Base-by-base conservation (phyloP, 176 grass and related monocot genomes). In the Paspalum notatum region DNA sequence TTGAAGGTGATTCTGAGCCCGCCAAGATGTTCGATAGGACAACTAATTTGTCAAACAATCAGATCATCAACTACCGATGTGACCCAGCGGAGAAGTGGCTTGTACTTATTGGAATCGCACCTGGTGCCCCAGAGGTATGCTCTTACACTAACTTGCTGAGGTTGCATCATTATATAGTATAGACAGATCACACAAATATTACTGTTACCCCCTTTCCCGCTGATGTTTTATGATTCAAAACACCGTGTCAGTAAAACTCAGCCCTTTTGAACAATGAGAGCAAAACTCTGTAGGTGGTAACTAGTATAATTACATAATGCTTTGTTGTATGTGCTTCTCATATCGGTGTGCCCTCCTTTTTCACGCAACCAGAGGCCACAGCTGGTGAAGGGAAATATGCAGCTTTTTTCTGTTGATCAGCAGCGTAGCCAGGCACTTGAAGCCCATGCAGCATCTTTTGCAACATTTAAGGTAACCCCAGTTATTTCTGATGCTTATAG, bases 351-450 rank as follows among this genome's bases (percentile, higher is more conserved):
- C 5, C 25, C 43, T 88, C 32, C 25, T 79, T 54, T 46, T 85
- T 85, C 50, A 70, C 21, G 62, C 27, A 82, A 79, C 43, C 70
- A 98, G 92, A 94, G 90, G 62, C 95, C 92, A 6, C 95, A 98
- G 74, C 80, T 98, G 75, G 95, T 95, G 81, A 95, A 98, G 77
- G 95, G 95, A 79, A 98, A 91, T 74, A 95, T 98, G 92, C 92
- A 98, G 66, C 90, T 98, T 68, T 98, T 98, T 85, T 98, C 92
- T 72, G 90, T 98, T 45, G 95, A 98, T 50, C 92, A 98, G 57
- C 92, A 98, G 80, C 92, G 90, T 85, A 98, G 95, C 72, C 95
- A 98, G 78, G 92, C 92, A 55, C 90, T 98, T 93, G 95, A 98
- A 91, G 95, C 92, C 71, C 95, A 98, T 79, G 88, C 92, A 40